Percentiles rank a stretch among this genome's conserved stretches.
These are phyloP conservation scores for Diaporthe helianthi DNA, from an alignment of 2,329 filamentous ascomycete species.

Conservation along the genomic window DNA sequence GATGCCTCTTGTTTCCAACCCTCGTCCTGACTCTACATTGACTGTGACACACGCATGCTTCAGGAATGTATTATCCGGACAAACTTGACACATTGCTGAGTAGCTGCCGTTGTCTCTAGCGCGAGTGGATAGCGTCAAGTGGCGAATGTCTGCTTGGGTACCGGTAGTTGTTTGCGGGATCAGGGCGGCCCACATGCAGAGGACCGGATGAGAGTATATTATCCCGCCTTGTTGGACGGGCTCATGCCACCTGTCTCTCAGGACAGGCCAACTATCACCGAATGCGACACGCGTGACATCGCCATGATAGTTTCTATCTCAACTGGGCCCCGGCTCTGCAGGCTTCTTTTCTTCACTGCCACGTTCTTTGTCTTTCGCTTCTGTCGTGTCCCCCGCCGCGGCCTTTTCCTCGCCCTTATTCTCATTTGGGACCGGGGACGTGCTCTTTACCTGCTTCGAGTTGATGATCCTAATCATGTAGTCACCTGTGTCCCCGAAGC, in stretches of 20 bases:
- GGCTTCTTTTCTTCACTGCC: slow-evolving; percentile 16
- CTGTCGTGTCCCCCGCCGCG: slow-evolving; percentile 18
- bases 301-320: neutral
- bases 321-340: slow-evolving; percentile 1
- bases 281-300: neutral
- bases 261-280: neutral
- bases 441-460: slow-evolving; percentile 57
- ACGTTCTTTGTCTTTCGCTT: slow-evolving; percentile 1
- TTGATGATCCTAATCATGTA: slow-evolving; percentile 71
- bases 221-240: slow-evolving; percentile 2
- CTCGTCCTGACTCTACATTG: neutral
- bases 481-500: slow-evolving; percentile 76
- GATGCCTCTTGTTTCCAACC: neutral
- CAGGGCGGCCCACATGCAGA: slow-evolving; percentile 7
- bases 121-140: neutral
- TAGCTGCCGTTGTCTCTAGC: neutral
- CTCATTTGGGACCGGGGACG: slow-evolving; percentile 36
- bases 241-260: slow-evolving; percentile 23
- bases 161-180: neutral
- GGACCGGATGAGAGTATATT: slow-evolving; percentile 25
- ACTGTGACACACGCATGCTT: neutral
- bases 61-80: neutral
- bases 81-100: neutral
- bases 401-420: slow-evolving; percentile 36
- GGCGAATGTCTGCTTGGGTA: neutral